These are phyloP conservation scores for Parathielavia appendiculata DNA, from an alignment of 495 filamentous ascomycete genomes.

Conservation along the genomic window DNA sequence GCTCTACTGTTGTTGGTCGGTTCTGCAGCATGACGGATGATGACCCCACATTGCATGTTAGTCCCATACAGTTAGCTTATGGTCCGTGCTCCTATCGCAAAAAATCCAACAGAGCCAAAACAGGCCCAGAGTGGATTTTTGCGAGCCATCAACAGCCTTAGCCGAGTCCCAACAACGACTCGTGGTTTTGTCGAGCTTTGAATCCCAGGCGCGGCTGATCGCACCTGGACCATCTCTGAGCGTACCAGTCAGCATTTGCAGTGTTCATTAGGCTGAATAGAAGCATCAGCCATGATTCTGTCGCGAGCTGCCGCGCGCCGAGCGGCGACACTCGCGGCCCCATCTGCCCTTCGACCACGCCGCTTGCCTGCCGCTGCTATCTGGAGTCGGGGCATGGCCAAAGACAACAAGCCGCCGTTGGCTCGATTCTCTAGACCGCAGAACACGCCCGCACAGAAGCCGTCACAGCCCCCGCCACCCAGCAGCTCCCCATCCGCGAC, in stretches of 20 bases:
- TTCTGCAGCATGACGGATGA: constrained; percentile 17
- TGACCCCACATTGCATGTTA: neutral
- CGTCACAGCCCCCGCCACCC: constrained; percentile 18
- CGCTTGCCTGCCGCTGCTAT: constrained; percentile 19
- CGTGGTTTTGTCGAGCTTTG: neutral
- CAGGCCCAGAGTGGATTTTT: constrained; percentile 1
- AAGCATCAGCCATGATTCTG: constrained; percentile 33
- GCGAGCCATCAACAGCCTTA: neutral
- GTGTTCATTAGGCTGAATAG: neutral
- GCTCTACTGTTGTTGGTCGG: neutral
- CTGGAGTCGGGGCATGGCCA: constrained; percentile 42
- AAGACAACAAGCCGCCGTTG: constrained; percentile 27
- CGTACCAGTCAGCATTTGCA: neutral
- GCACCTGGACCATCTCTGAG: neutral
- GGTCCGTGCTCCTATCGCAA: constrained; percentile 8
- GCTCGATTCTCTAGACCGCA: constrained; percentile 25
- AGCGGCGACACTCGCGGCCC: constrained; percentile 25
- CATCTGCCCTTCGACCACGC: constrained; percentile 24
- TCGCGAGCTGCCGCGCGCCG: constrained; percentile 38
- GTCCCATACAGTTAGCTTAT: neutral
- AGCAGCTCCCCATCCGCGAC: constrained; percentile 5
- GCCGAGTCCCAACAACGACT: neutral
- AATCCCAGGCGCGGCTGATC: neutral
- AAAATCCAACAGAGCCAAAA: neutral
- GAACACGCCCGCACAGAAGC: constrained; percentile 16